Conservation (phyloP, 306 rosid species). For the Cicer pinnatifidum region DNA sequence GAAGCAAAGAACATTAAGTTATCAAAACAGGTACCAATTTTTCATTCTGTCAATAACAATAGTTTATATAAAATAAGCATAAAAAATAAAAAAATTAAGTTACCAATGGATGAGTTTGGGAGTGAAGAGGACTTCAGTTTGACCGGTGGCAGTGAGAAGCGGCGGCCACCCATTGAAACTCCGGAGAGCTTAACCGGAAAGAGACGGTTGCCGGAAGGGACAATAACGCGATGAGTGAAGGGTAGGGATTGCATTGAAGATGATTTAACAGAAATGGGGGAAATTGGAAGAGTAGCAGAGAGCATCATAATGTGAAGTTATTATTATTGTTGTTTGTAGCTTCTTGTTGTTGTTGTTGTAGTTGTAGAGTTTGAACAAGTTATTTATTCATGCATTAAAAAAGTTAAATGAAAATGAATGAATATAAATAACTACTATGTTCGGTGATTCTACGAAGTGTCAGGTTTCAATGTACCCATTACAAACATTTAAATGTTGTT, state of each 20-base stretch:
- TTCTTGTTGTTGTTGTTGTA: background rate
- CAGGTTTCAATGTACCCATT: too few species aligned
- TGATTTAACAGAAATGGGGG: conserved; percentile 12
- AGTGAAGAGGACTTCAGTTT: conserved; percentile 50
- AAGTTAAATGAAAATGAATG: background rate
- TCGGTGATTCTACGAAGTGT: too few species aligned
- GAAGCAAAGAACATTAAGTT: conserved; percentile 25
- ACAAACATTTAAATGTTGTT: too few species aligned
- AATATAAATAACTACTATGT: background rate
- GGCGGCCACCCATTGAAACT: conserved; percentile 22
- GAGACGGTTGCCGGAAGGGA: conserved; percentile 39
- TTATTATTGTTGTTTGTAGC: too few species aligned
- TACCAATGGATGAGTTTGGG: conserved; percentile 44
- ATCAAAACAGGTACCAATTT: conserved; percentile 9
- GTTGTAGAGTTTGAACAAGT: background rate
- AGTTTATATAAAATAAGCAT: background rate
- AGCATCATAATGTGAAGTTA: conserved; percentile 29
- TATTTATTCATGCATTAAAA: too few species aligned
- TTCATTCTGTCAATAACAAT: background rate
- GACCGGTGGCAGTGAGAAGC: conserved; percentile 38
- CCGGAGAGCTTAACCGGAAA: conserved; percentile 43
- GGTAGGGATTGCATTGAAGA: conserved; percentile 39
- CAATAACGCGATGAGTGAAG: conserved; percentile 38
- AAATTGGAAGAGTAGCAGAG: conserved; percentile 32
- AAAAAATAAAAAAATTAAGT: conserved; percentile 3